phyloP scores from a whole-genome alignment of 495 filamentous ascomycete genomes.

The Xylaria acuta region DNA sequence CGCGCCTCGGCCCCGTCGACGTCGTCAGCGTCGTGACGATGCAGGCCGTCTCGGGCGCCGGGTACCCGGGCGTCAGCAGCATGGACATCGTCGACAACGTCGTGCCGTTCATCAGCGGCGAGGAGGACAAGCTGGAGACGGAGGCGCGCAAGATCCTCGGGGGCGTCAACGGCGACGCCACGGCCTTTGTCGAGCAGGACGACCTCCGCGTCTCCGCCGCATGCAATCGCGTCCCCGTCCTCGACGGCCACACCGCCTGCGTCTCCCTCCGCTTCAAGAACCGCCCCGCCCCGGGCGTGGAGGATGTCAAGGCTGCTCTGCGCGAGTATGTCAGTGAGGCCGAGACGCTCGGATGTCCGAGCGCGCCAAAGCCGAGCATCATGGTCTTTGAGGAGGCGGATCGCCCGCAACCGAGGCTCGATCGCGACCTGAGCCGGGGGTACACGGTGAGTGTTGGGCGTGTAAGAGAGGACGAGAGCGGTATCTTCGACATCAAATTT shows the following conservation, averaged over 20 bases:
- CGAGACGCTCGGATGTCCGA: constrained; percentile 74
- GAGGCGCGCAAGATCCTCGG: constrained; percentile 89
- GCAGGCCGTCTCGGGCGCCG: constrained; percentile 84
- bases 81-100: constrained; percentile 80
- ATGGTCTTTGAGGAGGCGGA: constrained; percentile 80
- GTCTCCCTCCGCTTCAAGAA: constrained; percentile 78
- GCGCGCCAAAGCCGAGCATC: constrained; percentile 75
- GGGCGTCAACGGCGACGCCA: constrained; percentile 65
- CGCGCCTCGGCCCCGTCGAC: constrained; percentile 75
- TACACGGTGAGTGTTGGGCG: constrained; percentile 85
- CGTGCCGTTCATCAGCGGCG: constrained; percentile 83
- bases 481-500: constrained; percentile 83
- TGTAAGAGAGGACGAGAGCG: constrained; percentile 73
- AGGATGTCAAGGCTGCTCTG: constrained; percentile 73
- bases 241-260: constrained; percentile 85
- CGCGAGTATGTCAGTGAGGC: constrained; percentile 77
- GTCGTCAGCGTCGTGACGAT: constrained; percentile 83
- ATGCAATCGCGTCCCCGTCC: constrained; percentile 82
- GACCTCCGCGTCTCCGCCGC: constrained; percentile 74
- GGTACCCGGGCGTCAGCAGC: constrained; percentile 85
- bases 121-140: constrained; percentile 87
- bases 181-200: constrained; percentile 68
- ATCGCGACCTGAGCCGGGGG: constrained; percentile 74
- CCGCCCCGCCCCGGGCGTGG: constrained; percentile 58
- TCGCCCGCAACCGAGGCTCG: constrained; percentile 83